Evolutionary conservation across 169 alveolate species (phyloP).

Genomic region (Eimeria falciformis): DNA sequence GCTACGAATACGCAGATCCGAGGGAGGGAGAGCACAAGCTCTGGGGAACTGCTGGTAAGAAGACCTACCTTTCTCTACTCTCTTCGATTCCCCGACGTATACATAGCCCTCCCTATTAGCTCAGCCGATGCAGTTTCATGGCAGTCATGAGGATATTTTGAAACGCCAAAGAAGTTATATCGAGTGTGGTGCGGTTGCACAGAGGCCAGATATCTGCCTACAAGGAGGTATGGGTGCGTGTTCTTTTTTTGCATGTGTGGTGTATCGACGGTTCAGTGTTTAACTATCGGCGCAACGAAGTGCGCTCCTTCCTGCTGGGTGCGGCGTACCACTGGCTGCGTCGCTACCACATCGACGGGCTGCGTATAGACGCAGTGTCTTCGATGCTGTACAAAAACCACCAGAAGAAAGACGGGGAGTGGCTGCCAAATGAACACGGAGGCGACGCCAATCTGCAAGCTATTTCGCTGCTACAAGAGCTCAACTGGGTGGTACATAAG

Average conservation of each 20-base stretch:
- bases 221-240: not conserved
- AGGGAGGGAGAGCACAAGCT: conserved; percentile 85
- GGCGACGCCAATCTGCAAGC: conserved; percentile 86
- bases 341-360: conserved; percentile 85
- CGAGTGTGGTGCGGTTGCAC: not conserved
- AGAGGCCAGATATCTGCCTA: not conserved
- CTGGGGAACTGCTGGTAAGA: conserved; percentile 85
- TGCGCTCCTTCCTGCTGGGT: conserved; percentile 84
- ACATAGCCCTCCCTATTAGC: too few relatives aligned
- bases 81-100: not conserved
- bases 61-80: not conserved
- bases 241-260: not conserved
- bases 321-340: conserved; percentile 87
- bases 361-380: conserved; percentile 85
- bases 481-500: conserved; percentile 86
- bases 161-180: too few relatives aligned
- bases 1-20: conserved; percentile 87
- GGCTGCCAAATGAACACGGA: conserved; percentile 86
- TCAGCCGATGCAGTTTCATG: too few relatives aligned
- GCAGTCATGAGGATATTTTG: too few relatives aligned
- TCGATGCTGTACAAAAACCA: conserved; percentile 84
- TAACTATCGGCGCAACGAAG: conserved; percentile 84
- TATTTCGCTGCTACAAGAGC: conserved; percentile 83
- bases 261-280: conserved; percentile 82
- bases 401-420: conserved; percentile 80